These are phyloP conservation scores for Macaranga tanarius DNA, from an alignment of 441 rosid genomes.

Conservation along the genomic window DNA sequence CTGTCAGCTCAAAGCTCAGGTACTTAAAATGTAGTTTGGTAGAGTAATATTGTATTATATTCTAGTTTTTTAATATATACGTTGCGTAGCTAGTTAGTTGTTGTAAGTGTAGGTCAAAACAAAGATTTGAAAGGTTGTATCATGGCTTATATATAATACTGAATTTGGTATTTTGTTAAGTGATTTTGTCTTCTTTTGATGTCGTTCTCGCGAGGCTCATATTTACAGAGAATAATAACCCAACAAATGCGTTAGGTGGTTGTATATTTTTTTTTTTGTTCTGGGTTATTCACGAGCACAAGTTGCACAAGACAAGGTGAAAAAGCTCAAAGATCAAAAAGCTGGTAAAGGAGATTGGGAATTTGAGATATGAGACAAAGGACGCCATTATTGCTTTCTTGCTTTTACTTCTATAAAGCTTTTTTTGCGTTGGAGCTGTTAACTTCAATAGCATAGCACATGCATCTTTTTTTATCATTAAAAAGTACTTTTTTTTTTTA, in stretches of 20 bases:
- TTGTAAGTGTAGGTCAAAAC: not conserved
- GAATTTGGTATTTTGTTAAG: constrained; percentile 6
- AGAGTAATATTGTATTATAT: not conserved
- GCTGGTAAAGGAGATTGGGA: constrained; percentile 9
- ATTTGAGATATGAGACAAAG: constrained; percentile 31
- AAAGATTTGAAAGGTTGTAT: constrained; percentile 9
- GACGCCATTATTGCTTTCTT: constrained; percentile 41
- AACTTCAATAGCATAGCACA: not conserved
- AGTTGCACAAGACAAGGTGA: constrained; percentile 11
- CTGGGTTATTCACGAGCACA: constrained; percentile 15
- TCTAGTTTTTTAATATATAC: not conserved
- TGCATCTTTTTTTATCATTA: constrained; percentile 5
- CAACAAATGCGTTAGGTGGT: constrained; percentile 26
- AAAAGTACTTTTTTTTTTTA: constrained; percentile 9
- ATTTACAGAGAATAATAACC: constrained; percentile 2
- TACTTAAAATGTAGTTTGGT: constrained; percentile 11
- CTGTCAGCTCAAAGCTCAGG: constrained; percentile 68
- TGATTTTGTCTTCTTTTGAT: constrained; percentile 31
- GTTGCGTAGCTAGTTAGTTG: not conserved
- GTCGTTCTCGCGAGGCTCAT: constrained; percentile 24
- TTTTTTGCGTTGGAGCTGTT: constrained; percentile 18
- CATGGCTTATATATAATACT: not conserved
- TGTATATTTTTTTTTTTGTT: not conserved
- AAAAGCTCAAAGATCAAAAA: constrained; percentile 36
- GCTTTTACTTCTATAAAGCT: constrained; percentile 26